Evolutionary conservation across 2,329 filamentous ascomycete species (phyloP).

Genomic region (Xylariomycetidae sp.): DNA sequence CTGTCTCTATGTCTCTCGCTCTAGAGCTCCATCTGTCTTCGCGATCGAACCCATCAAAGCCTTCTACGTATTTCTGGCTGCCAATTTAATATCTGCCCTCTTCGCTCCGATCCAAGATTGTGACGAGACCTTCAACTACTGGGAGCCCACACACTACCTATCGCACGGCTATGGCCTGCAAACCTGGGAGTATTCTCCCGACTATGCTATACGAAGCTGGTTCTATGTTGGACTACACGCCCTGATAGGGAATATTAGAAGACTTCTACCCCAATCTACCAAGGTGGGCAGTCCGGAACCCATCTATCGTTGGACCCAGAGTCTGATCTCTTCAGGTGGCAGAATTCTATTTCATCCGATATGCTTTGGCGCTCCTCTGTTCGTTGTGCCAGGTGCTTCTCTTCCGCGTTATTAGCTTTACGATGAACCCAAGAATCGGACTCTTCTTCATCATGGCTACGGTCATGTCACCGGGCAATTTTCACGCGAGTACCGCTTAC

Average conservation of each 20-base stretch:
- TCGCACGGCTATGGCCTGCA: constrained; percentile 89
- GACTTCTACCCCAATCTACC: constrained; percentile 56
- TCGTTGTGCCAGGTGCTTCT: constrained; percentile 78
- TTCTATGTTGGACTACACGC: constrained; percentile 81
- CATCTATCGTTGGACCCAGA: constrained; percentile 3
- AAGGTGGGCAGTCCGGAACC: constrained; percentile 40
- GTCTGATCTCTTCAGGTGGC: constrained; percentile 37
- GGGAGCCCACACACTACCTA: constrained; percentile 94
- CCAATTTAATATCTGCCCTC: constrained; percentile 70
- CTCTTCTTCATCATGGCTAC: constrained; percentile 77
- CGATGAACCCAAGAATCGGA: constrained; percentile 77
- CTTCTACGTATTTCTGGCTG: constrained; percentile 74
- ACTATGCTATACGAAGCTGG: constrained; percentile 95
- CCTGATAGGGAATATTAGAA: constrained; percentile 60
- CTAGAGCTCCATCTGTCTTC: constrained; percentile 51
- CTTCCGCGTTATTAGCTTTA: constrained; percentile 71
- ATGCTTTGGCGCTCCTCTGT: constrained; percentile 69
- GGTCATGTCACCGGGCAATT: constrained; percentile 82
- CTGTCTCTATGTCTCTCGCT: too few species aligned
- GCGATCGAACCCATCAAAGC: constrained; percentile 67
- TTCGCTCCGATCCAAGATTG: constrained; percentile 95
- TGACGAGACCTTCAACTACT: constrained; percentile 99
- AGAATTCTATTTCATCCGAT: constrained; percentile 86
- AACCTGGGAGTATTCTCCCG: constrained; percentile 97
- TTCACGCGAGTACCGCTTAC: constrained; percentile 82